phyloP scores from a whole-genome alignment of 768 basidiomycete genomes.

The Mycena belliarum region DNA sequence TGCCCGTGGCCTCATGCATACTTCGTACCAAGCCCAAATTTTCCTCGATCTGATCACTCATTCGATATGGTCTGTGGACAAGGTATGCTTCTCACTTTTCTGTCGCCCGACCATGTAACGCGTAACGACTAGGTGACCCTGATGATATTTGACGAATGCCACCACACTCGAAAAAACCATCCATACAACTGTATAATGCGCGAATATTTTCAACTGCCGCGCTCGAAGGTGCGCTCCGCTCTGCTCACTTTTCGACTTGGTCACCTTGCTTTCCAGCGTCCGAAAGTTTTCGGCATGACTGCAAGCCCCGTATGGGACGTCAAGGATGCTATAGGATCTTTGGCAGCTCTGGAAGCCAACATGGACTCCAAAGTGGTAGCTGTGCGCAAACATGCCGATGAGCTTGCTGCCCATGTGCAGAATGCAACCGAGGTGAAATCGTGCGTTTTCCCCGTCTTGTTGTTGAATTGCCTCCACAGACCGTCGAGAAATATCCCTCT shows the following conservation, averaged over 20 bases:
- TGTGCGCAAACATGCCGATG: conserved; percentile 68
- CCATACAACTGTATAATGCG: conserved; percentile 79
- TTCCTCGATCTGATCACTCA: conserved; percentile 80
- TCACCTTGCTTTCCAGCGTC: conserved; percentile 38
- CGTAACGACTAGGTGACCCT: conserved; percentile 45
- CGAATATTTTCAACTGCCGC: conserved; percentile 54
- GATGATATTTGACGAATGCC: conserved; percentile 82
- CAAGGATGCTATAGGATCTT: conserved; percentile 63
- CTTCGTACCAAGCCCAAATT: conserved; percentile 65
- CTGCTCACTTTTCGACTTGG: not conserved
- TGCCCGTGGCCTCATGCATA: not conserved
- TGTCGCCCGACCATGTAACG: not conserved
- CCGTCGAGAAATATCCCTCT: conserved; percentile 56
- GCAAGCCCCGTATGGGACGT: conserved; percentile 88
- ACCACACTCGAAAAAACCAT: conserved; percentile 75
- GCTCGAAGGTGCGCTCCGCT: conserved; percentile 23
- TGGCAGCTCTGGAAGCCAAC: conserved; percentile 66
- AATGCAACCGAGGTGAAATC: conserved; percentile 60
- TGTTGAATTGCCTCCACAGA: conserved; percentile 35
- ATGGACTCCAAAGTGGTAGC: conserved; percentile 75
- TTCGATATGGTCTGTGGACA: conserved; percentile 75
- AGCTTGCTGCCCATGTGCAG: conserved; percentile 62
- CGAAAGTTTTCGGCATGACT: conserved; percentile 92
- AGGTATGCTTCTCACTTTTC: conserved; percentile 34
- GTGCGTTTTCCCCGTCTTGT: not conserved